Base-by-base conservation (phyloP, 306 rosid species). In the Cajanus cajan region DNA sequence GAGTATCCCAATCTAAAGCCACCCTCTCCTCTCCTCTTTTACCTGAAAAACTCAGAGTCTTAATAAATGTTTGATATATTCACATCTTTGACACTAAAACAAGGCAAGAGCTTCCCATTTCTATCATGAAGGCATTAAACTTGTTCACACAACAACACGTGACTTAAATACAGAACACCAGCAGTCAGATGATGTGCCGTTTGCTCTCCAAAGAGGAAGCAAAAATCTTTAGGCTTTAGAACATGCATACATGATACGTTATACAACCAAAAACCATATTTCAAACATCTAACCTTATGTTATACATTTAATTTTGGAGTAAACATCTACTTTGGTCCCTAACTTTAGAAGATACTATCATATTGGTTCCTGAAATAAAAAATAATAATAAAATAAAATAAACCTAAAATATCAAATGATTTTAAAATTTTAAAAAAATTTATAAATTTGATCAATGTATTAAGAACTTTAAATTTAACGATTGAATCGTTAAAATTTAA, bases 21-120 rank as follows among this genome's bases (percentile, higher is more conserved):
- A 70, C 64, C 84, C 83, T 91, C 10, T 90, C 90, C 84, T 91
- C 98, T 73, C 96, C 94, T 81, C 96, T 87, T 84, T 86, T 86
- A 57, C 97, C 97, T 94, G 93, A 68, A 87, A 79, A 62, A 18
- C 76, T 40, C 37, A 57, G 47, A 40, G 41, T 4, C 52, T 16
- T 72, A 34, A 62, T 33, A 34, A 7, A 16, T 8, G 50, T 21
- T 9, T 37, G 36, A 10, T 28, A 4, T 25, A 31, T 34, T 45
- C 4, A 11, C 36, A 19, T 16, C 7, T 34, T 34, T 52, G 36
- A 21, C 37, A 11, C 12, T 4, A 41, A 9, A 45, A 45, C 31
- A 70, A 70, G 28, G n/a, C 18, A 13, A 14, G 40, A 1, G 40
- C 37, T 54, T 54, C n/a, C 4, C 64, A 7, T 12, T 31, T 75